Evolutionary conservation across 192 early-diverging fungal species (phyloP).

Genomic region (Gaertneriomyces sp.): DNA sequence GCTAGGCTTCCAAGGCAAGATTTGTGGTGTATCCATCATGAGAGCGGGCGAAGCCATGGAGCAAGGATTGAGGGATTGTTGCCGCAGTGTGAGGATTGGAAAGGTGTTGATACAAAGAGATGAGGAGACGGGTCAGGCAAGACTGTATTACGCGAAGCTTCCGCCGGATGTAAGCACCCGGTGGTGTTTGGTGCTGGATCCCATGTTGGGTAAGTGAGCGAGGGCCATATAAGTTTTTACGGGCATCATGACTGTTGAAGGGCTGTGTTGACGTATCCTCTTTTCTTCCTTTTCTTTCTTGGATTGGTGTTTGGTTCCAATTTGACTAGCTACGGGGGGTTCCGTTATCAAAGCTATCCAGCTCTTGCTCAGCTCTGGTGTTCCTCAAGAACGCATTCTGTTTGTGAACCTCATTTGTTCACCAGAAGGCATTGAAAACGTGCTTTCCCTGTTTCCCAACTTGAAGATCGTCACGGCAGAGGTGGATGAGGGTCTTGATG

Average conservation of each 20-base stretch:
- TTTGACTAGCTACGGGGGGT: constrained; percentile 78
- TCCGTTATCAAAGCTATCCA: constrained; percentile 90
- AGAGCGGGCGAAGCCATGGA: constrained; percentile 94
- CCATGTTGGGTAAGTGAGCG: constrained; percentile 75
- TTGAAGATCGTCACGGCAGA: constrained; percentile 85
- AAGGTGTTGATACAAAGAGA: constrained; percentile 96
- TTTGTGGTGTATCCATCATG: constrained; percentile 96
- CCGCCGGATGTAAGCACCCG: constrained; percentile 80
- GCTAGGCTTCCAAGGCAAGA: constrained; percentile 75
- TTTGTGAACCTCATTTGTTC: constrained; percentile 88
- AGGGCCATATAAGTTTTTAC: background rate
- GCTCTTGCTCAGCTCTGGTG: constrained; percentile 78
- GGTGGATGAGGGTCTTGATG: constrained; percentile 79
- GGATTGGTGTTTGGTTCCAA: background rate
- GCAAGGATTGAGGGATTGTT: constrained; percentile 79
- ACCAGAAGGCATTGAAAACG: constrained; percentile 77
- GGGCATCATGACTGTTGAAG: background rate
- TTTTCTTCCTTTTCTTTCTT: background rate
- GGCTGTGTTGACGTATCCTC: background rate
- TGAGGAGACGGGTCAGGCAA: constrained; percentile 83
- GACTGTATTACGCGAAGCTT: constrained; percentile 89
- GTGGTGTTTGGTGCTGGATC: constrained; percentile 79
- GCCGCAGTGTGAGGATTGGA: constrained; percentile 84
- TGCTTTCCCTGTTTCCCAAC: constrained; percentile 68
- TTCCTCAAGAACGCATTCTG: constrained; percentile 74